Percentiles rank a stretch among this genome's conserved stretches.
Evolutionary conservation across 352 stramenopile species (phyloP).

Genomic region (Globisporangium alternatum): DNA sequence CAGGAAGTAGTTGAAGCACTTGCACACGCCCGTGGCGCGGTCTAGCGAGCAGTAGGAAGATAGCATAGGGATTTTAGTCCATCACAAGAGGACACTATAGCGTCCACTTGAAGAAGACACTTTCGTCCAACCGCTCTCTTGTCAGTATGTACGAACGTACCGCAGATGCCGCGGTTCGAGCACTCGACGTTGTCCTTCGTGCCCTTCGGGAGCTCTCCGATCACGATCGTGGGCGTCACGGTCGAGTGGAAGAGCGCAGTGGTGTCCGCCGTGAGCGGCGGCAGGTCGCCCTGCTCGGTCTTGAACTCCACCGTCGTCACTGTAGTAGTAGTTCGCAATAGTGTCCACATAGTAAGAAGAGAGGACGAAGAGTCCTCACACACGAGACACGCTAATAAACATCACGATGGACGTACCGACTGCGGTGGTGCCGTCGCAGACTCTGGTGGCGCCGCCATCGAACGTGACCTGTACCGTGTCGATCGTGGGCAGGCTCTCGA

Average conservation of each 20-base stretch:
- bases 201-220: conserved; percentile 43
- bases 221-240: conserved; percentile 20
- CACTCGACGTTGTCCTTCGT: conserved; percentile 83
- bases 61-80: not conserved
- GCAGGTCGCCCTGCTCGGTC: conserved; percentile 63
- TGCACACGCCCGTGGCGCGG: conserved; percentile 53
- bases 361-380: not conserved
- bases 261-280: conserved; percentile 32
- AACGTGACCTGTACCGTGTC: conserved; percentile 57
- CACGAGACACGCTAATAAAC: not conserved
- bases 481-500: conserved; percentile 59
- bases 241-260: conserved; percentile 40
- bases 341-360: not conserved
- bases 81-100: not conserved
- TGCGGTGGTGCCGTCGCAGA: conserved; percentile 35
- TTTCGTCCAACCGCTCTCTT: not conserved
- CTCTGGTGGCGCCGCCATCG: conserved; percentile 16
- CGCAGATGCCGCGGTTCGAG: conserved; percentile 61
- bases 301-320: conserved; percentile 64
- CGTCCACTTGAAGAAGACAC: not conserved
- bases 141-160: conserved; percentile 27
- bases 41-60: conserved; percentile 30
- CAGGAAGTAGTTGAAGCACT: conserved; percentile 74
- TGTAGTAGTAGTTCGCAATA: conserved; percentile 10
- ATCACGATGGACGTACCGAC: conserved; percentile 33